These are phyloP conservation scores for Malus fusca DNA, from an alignment of 306 rosid species.

Conservation along the genomic window DNA sequence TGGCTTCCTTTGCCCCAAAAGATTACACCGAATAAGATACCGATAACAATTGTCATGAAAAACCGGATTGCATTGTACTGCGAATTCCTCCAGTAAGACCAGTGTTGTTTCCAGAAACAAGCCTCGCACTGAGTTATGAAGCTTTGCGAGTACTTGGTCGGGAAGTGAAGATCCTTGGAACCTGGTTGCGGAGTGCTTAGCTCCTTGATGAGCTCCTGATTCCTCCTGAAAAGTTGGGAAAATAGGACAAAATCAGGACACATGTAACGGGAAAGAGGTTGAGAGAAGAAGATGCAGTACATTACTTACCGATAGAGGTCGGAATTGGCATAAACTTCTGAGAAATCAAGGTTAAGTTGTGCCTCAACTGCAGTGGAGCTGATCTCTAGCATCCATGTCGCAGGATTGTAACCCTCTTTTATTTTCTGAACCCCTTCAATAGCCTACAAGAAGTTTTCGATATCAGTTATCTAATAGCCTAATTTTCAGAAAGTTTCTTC, in stretches of 20 bases:
- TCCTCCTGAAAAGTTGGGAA: slow-evolving; percentile 19
- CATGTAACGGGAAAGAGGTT: not conserved
- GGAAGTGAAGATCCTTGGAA: slow-evolving; percentile 35
- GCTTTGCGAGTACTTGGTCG: slow-evolving; percentile 30
- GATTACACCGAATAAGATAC: slow-evolving; percentile 26
- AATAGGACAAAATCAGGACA: not conserved
- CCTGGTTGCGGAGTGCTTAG: slow-evolving; percentile 31
- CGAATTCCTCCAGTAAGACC: slow-evolving; percentile 46
- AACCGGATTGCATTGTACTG: slow-evolving; percentile 36
- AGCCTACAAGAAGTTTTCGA: not conserved
- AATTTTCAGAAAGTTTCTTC: not conserved
- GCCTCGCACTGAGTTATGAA: slow-evolving; percentile 30
- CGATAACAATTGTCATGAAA: slow-evolving; percentile 30
- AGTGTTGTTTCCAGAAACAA: slow-evolving; percentile 39
- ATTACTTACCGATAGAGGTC: slow-evolving; percentile 4
- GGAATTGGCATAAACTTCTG: slow-evolving; percentile 16
- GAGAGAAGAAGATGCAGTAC: not conserved
- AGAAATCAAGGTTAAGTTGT: slow-evolving; percentile 16
- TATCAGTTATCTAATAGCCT: not conserved
- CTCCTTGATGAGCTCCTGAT: slow-evolving; percentile 29
- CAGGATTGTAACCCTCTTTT: slow-evolving; percentile 27
- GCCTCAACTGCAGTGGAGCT: slow-evolving; percentile 12
- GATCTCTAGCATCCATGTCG: slow-evolving; percentile 29
- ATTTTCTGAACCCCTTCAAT: slow-evolving; percentile 16
- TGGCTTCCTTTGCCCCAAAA: slow-evolving; percentile 32